Evolutionary conservation across 495 filamentous ascomycete genomes (phyloP).

Genomic region (Corynascus novoguineensis): DNA sequence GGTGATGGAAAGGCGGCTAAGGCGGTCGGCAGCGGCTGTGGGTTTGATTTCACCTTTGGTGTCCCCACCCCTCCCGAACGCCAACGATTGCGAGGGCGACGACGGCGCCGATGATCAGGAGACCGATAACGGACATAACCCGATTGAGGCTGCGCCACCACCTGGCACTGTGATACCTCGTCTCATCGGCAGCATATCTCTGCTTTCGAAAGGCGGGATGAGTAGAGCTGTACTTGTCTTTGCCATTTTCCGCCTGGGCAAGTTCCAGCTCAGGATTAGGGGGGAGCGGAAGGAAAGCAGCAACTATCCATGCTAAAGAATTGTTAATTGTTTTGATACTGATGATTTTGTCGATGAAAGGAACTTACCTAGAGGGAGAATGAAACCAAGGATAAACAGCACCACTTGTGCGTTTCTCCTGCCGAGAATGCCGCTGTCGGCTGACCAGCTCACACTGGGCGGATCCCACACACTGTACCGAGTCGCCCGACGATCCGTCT

Average conservation of each 20-base stretch:
- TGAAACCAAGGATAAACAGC: conserved; percentile 81
- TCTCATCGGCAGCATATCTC: conserved; percentile 46
- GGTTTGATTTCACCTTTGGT: background rate
- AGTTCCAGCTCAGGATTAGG: conserved; percentile 42
- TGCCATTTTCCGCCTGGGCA: conserved; percentile 32
- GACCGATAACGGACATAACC: conserved; percentile 72
- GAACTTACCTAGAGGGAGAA: conserved; percentile 70
- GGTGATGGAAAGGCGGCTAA: background rate
- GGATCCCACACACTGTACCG: conserved; percentile 59
- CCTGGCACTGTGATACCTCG: conserved; percentile 68
- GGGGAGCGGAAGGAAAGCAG: conserved; percentile 75
- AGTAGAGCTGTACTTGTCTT: conserved; percentile 27
- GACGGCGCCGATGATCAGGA: conserved; percentile 70
- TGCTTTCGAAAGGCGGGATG: conserved; percentile 42
- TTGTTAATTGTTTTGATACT: conserved; percentile 1
- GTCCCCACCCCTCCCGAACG: conserved; percentile 35
- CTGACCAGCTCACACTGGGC: conserved; percentile 61
- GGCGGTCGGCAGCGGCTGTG: background rate
- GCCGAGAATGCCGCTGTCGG: conserved; percentile 54
- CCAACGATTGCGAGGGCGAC: conserved; percentile 60
- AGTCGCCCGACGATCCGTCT: conserved; percentile 53
- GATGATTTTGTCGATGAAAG: background rate
- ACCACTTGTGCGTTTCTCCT: conserved; percentile 76
- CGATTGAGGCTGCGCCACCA: conserved; percentile 95
- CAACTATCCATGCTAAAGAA: conserved; percentile 72